Base-by-base conservation (phyloP, 805 yeast genomes). In the Saccharomycopsis guyanensis region DNA sequence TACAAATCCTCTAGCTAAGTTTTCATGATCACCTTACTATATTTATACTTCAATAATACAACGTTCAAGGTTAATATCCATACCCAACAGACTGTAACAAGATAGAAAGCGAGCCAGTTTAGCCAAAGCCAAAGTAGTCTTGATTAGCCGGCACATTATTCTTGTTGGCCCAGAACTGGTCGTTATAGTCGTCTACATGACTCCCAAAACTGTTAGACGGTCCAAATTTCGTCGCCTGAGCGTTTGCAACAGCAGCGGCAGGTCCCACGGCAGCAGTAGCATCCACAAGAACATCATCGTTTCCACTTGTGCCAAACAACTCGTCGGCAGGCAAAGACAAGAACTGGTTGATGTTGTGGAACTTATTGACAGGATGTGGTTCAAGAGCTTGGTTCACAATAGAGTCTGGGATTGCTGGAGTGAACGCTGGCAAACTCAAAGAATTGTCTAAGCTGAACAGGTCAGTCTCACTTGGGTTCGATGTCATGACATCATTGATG, bases 91-190 rank as follows among this genome's bases (percentile, higher is more conserved):
- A n/a, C n/a, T n/a, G n/a, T n/a, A n/a, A n/a, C n/a, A n/a, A n/a
- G n/a, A n/a, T n/a, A n/a, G n/a, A n/a, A n/a, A n/a, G n/a, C n/a
- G n/a, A n/a, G n/a, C n/a, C n/a, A n/a, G n/a, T n/a, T n/a, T n/a
- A n/a, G n/a, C n/a, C n/a, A n/a, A n/a, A n/a, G n/a, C n/a, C n/a
- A n/a, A n/a, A n/a, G 37, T 15, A 18, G 10, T 18, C 37, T 8
- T 44, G 12, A 12, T 40, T 25, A 8, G 23, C 7, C 19, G 24
- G 40, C 15, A 34, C 12, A n/a, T 27, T 12, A 4, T 40, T 22
- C 24, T 43, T 10, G 40, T 44, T 47, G 20, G 34, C 33, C 51
- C 51, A 47, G 39, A 47, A 44, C 10, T 43, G 24, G 15, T 43
- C 35, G 12, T 12, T 35, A 19, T 38, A 23, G 16, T 47, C 51